phyloP scores from a whole-genome alignment of 441 rosid species.

The Geranium incanum region DNA sequence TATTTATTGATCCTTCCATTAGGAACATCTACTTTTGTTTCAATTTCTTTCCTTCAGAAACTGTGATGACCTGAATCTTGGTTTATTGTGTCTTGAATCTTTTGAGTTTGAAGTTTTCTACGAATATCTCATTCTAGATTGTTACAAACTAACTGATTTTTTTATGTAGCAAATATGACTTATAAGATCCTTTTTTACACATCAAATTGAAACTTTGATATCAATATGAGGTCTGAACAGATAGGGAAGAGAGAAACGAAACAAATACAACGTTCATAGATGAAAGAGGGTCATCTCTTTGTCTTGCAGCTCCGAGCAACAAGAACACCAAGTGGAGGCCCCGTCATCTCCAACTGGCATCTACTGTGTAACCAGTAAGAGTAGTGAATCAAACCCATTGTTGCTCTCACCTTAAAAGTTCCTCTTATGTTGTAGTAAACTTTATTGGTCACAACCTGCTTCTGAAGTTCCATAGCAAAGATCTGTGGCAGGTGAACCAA shows the following conservation, averaged over 20 bases:
- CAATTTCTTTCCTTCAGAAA: too few relatives aligned
- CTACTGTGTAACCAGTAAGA: slow-evolving; percentile 64
- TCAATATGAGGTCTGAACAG: too few relatives aligned
- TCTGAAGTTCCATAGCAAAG: slow-evolving; percentile 46
- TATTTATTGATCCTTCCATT: too few relatives aligned
- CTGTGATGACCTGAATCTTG: too few relatives aligned
- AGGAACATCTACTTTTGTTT: too few relatives aligned
- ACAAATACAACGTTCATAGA: neutral
- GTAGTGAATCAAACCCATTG: slow-evolving; percentile 55
- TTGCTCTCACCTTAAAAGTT: slow-evolving; percentile 56
- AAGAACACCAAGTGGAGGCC: slow-evolving; percentile 70
- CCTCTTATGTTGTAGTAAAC: slow-evolving; percentile 53
- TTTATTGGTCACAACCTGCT: slow-evolving; percentile 55
- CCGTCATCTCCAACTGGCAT: slow-evolving; percentile 54
- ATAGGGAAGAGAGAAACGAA: neutral
- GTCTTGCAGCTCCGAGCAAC: slow-evolving; percentile 51
- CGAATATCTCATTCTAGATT: too few relatives aligned
- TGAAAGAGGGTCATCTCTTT: slow-evolving; percentile 28
- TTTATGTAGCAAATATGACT: too few relatives aligned
- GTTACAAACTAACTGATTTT: too few relatives aligned
- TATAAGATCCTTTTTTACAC: too few relatives aligned
- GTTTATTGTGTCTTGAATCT: too few relatives aligned
- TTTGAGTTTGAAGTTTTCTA: too few relatives aligned
- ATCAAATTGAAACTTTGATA: too few relatives aligned
- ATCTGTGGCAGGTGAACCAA: slow-evolving; percentile 62